Evolutionary conservation across 176 grass and related monocot genomes (phyloP), one percentile per base, ranked within the genome.

Genomic region (Oryza longistaminata): DNA sequence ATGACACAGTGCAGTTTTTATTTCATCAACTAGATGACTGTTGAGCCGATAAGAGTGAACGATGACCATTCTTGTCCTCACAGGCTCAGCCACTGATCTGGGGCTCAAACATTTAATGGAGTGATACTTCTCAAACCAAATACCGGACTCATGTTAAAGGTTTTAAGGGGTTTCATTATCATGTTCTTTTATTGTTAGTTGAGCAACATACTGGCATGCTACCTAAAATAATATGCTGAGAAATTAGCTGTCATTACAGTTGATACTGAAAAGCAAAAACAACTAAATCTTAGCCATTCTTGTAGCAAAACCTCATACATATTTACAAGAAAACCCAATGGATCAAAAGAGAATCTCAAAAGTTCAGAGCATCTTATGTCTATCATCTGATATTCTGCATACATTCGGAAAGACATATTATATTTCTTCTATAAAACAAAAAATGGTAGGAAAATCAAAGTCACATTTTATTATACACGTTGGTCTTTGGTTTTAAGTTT

Each of bases 151-250:
- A 64, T 5, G 1, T 19, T 73, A 29, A 22, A 74, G 21, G 24
- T 34, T 52, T 27, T 37, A 37, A 72, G 39, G 21, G 39, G 7
- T 65, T 74, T 25, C 19, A n/a, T n/a, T 53, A 53, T 39, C 74
- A 53, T 34, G 25, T 17, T 6, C n/a, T 35, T n/a, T 39, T 39
- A 35, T 60, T 34, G 2, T 84, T 46, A 50, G 31, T 35, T 67
- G 61, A 75, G 60, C n/a, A 39, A 66, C 62, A 75, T 19, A 66
- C 44, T 35, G n/a, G n/a, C n/a, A n/a, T n/a, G n/a, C n/a, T n/a
- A 58, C 43, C 61, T 34, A 75, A 84, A 67, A 84, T 55, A 14
- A 84, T 50, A 37, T 40, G 33, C 35, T 52, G 58, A 53, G 31
- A 68, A 84, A 75, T n/a, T 68, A 31, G 71, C 39, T 76, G n/a